Base-by-base conservation (phyloP, 1,284 basidiomycete genomes). In the Ceratobasidium sp. region DNA sequence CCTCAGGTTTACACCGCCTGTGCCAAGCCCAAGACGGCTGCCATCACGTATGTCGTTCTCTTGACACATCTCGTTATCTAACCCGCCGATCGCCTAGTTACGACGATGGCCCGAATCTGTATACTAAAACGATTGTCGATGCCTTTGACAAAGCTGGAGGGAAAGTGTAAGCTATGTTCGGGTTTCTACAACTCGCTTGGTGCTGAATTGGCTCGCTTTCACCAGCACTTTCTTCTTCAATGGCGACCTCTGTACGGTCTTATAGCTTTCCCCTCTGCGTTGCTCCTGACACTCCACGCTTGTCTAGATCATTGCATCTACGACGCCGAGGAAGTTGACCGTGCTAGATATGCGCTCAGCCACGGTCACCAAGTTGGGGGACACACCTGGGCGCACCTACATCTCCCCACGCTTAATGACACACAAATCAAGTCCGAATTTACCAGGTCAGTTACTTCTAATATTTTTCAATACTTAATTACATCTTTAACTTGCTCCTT, bases 281-380 rank as follows among this genome's bases (percentile, higher is more conserved):
- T n/a, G 8, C 54, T 29, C 19, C 29, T 31, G n/a, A 9, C n/a
- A n/a, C 29, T 34, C 22, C 16, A 8, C 34, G 22, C 16, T 73
- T 73, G 19, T 49, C 19, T 65, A 84, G 84, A 80, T 53, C 80
- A 77, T 11, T 86, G 85, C 75, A 86, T 86, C 62, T 84, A 84
- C 77, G 81, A 83, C 74, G 74, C 77, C 11, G 81, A 80, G 39
- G 76, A 78, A 16, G 80, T 80, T 8, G 77, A 81, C 27, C 79
- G 82, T 11, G 80, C 84, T 34, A 80, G 81, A 46, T 81, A 83
- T 77, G 84, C 83, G 1, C 83, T 80, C 71, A 76, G 79, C 13
- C 77, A 82, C 31, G 83, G 84, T 16, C 84, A 84, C 74, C 83
- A 84, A 78, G 78, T 85, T 59, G 83, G 80, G 3, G 84, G 83